Percentiles rank a stretch among this genome's conserved stretches.
Conservation (phyloP, 805 yeast species). For the Kockiozyma suomiensis region DNA sequence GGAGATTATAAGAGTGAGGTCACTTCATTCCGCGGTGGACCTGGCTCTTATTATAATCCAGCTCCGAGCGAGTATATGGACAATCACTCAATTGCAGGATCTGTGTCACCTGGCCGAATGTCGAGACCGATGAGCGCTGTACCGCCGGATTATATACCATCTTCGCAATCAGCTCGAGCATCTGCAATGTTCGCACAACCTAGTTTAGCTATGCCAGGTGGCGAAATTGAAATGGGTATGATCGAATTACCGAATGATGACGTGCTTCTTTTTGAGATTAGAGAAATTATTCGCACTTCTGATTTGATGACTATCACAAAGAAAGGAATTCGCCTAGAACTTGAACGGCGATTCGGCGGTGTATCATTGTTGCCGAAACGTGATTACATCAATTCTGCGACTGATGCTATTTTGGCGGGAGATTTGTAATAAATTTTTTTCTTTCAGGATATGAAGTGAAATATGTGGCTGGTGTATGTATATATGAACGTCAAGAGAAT, state of each 20-base stretch:
- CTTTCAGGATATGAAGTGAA: too few species aligned
- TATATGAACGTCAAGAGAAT: too few species aligned
- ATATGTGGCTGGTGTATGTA: too few species aligned
- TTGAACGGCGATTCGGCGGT: slow-evolving; percentile 44
- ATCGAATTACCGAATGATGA: slow-evolving; percentile 44
- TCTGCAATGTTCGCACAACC: slow-evolving; percentile 16
- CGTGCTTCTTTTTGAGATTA: slow-evolving; percentile 43
- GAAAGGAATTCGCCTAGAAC: slow-evolving; percentile 43
- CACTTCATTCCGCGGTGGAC: slow-evolving; percentile 7
- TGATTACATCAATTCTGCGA: slow-evolving; percentile 46
- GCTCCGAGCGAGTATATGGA: slow-evolving; percentile 13
- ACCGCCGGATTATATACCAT: not conserved
- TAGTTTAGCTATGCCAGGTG: slow-evolving; percentile 9
- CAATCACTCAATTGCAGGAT: slow-evolving; percentile 8
- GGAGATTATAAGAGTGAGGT: slow-evolving; percentile 20
- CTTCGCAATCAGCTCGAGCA: slow-evolving; percentile 1
- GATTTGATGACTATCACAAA: slow-evolving; percentile 47
- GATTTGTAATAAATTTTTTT: slow-evolving; percentile 40
- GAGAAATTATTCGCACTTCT: slow-evolving; percentile 44
- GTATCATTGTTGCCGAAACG: slow-evolving; percentile 41
- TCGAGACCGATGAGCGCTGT: slow-evolving; percentile 3
- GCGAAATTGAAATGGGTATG: slow-evolving; percentile 36
- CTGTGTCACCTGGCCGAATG: slow-evolving; percentile 7
- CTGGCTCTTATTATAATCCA: slow-evolving; percentile 14
- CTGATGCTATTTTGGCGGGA: slow-evolving; percentile 47